Evolutionary conservation across 2,329 filamentous ascomycete genomes (phyloP).

Genomic region (Westerdykella ornata): DNA sequence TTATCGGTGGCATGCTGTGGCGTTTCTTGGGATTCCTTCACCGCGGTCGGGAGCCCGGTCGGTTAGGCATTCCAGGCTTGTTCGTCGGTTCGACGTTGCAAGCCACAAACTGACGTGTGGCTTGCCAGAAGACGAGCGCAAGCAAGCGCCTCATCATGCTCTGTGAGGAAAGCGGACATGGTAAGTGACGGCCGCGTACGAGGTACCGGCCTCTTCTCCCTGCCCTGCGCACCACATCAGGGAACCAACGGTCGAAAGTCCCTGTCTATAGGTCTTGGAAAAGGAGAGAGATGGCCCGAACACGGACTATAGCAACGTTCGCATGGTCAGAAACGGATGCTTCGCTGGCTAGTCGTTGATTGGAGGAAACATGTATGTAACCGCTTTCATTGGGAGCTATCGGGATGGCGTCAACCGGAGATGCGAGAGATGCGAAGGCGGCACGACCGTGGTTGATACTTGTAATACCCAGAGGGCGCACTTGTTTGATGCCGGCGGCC

Average conservation of each 20-base stretch:
- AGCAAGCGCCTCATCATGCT: constrained; percentile 3
- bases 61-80: constrained; percentile 13
- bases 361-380: too few species aligned
- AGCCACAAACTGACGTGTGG: constrained; percentile 18
- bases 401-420: not conserved
- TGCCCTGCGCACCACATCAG: constrained; percentile 5
- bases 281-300: too few species aligned
- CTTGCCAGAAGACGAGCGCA: not conserved
- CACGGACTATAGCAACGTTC: too few species aligned
- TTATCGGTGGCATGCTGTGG: constrained; percentile 2
- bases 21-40: not conserved
- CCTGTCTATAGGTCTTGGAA: constrained; percentile 4
- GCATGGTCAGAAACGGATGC: too few species aligned
- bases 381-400: too few species aligned
- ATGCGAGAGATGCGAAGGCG: not conserved
- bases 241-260: constrained; percentile 14
- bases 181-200: constrained; percentile 11
- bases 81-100: constrained; percentile 29
- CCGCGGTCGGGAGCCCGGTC: not conserved
- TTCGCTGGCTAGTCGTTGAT: too few species aligned
- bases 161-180: constrained; percentile 6
- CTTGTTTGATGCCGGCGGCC: too few species aligned
- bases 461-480: too few species aligned
- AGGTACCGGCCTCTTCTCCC: constrained; percentile 5
- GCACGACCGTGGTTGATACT: too few species aligned